Evolutionary conservation across 1,284 basidiomycete genomes (phyloP), one percentile per base, ranked within the genome.

Genomic region (Pholiota adiposa): DNA sequence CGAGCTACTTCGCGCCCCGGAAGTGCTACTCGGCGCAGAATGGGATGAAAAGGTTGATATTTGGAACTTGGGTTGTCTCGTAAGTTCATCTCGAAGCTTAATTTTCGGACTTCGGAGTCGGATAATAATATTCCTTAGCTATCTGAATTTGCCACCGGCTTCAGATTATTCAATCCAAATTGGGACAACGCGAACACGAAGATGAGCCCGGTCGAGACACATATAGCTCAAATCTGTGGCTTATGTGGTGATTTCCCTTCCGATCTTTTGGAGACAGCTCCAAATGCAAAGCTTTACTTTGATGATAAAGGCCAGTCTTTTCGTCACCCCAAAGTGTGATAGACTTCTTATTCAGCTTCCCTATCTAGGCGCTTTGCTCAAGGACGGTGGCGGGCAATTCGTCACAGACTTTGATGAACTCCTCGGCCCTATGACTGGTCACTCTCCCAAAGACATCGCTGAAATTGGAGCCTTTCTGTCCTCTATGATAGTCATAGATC

Each of bases 51-150:
- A 57, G 4, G 52, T 49, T 9, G 65, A 64, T 21, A 61, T 66
- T 4, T 66, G 63, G 65, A 64, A 60, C 27, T 43, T 66, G 34
- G 63, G 65, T 2, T 62, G 60, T 51, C n/a, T 66, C 2, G 65
- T 66, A 50, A 41, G 52, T 56, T 44, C 19, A 48, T 11, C 5
- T 11, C 9, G 31, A 33, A 33, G n/a, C 36, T 25, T 4, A 48
- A n/a, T n/a, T n/a, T n/a, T n/a, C n/a, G n/a, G n/a, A n/a, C n/a
- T n/a, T n/a, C 11, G 31, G 34, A 19, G n/a, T 23, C 19, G 9
- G 11, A 21, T 12, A 12, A 33, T 33, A 33, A 5, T 12, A 33
- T 6, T 12, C 31, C 5, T 6, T 5, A 33, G 31, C 5, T 33
- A 12, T 33, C 5, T 33, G 31, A 33, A 33, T 33, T 33, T 5